phyloP scores from a whole-genome alignment of 495 filamentous ascomycete genomes.

The Hypoxylon fuscum region DNA sequence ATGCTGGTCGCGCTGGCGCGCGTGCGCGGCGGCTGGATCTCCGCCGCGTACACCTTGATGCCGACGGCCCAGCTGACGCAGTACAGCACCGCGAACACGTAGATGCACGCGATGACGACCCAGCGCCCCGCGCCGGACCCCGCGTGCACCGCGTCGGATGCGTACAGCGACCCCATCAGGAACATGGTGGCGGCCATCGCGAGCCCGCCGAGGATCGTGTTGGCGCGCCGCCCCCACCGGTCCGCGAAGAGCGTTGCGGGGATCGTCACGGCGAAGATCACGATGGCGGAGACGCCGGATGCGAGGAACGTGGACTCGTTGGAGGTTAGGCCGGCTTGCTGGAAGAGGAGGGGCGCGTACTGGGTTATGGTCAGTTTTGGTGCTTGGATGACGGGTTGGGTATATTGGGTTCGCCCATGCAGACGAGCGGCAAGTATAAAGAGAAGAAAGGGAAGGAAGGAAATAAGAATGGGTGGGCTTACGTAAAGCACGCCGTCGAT shows the following conservation, averaged over 20 bases:
- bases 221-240: slow-evolving; percentile 68
- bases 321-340: slow-evolving; percentile 58
- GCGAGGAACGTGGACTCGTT: slow-evolving; percentile 59
- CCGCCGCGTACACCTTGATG: slow-evolving; percentile 62
- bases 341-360: slow-evolving; percentile 64
- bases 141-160: slow-evolving; percentile 56
- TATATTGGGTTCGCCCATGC: too few species aligned
- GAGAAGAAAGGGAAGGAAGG: too few species aligned
- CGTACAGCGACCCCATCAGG: slow-evolving; percentile 57
- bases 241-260: slow-evolving; percentile 65
- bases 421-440: too few species aligned
- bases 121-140: slow-evolving; percentile 58
- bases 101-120: slow-evolving; percentile 64
- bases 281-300: slow-evolving; percentile 60
- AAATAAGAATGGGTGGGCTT: slow-evolving; percentile 27
- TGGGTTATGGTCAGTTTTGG: slow-evolving; percentile 21
- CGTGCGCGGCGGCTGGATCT: slow-evolving; percentile 65
- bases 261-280: slow-evolving; percentile 60
- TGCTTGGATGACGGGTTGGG: too few species aligned
- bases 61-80: slow-evolving; percentile 61
- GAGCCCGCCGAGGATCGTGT: slow-evolving; percentile 64
- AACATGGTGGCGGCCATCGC: slow-evolving; percentile 49
- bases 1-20: slow-evolving; percentile 62
- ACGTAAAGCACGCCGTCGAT: slow-evolving; percentile 65
- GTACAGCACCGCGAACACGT: slow-evolving; percentile 51